phyloP scores from a whole-genome alignment of 176 grass and related monocot species.

The Bonia amplexicaulis region DNA sequence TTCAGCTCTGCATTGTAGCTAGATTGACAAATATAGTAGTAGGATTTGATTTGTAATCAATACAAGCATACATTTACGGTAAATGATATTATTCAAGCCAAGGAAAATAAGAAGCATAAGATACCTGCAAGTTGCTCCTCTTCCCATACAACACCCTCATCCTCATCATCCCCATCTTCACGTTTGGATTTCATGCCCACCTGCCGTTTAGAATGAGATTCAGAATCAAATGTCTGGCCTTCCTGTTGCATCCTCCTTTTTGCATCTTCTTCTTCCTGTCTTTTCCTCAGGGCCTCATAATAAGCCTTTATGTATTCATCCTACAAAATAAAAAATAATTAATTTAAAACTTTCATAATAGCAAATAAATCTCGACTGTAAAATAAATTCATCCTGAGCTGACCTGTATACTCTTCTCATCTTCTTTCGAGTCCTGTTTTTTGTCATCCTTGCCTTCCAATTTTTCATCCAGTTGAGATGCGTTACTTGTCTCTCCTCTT shows the following conservation, averaged over 20 bases:
- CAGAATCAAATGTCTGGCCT: conserved; percentile 22
- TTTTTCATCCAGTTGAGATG: conserved; percentile 34
- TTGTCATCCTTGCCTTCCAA: conserved; percentile 54
- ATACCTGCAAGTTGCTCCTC: conserved; percentile 56
- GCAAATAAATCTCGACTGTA: conserved; percentile 13
- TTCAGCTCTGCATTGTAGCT: neutral
- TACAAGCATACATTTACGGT: neutral
- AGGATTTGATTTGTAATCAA: neutral
- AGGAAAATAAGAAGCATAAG: conserved; percentile 1
- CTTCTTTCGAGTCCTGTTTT: conserved; percentile 61
- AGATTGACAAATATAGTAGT: conserved; percentile 2
- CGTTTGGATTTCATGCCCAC: conserved; percentile 83
- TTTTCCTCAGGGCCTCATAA: conserved; percentile 68
- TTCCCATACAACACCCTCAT: conserved; percentile 77
- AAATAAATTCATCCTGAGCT: conserved; percentile 27
- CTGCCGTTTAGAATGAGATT: conserved; percentile 48
- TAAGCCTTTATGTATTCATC: conserved; percentile 90
- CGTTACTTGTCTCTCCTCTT: conserved; percentile 55
- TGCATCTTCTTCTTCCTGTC: conserved; percentile 51
- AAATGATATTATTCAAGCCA: neutral
- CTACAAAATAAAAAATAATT: conserved; percentile 33
- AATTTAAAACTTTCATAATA: neutral
- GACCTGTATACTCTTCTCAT: conserved; percentile 67
- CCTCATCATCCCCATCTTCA: conserved; percentile 51
- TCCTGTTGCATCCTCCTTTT: conserved; percentile 46